phyloP scores from a whole-genome alignment of 805 yeast genomes.

The Yarrowia sp. region DNA sequence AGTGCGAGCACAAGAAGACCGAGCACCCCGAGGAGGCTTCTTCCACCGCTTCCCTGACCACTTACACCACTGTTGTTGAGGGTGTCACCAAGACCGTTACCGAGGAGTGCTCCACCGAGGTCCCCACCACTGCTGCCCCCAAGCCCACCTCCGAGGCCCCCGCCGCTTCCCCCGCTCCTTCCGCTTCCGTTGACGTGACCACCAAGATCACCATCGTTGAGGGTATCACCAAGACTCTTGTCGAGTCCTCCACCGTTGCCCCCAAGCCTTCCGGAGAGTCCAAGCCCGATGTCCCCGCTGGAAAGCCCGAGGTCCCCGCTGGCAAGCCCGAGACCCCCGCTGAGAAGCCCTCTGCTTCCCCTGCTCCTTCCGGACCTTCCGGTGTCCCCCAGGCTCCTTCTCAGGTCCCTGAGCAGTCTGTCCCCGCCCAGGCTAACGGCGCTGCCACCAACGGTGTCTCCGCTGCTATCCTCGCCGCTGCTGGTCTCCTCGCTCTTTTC shows the following conservation, averaged over 20 bases:
- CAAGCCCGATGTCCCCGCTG: conserved; percentile 1
- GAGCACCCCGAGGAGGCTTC: conserved; percentile 31
- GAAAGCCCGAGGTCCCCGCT: background rate
- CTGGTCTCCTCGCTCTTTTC: conserved; percentile 21
- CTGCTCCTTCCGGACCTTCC: conserved; percentile 5
- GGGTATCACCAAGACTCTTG: conserved; percentile 23
- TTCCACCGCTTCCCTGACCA: conserved; percentile 31
- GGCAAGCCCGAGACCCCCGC: background rate
- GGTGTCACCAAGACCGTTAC: conserved; percentile 28
- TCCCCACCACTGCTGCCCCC: conserved; percentile 19
- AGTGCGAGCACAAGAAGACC: conserved; percentile 27
- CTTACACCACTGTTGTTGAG: conserved; percentile 27
- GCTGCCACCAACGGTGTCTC: conserved; percentile 19
- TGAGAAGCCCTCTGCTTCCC: background rate
- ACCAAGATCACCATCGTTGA: conserved; percentile 25
- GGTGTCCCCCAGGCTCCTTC: conserved; percentile 11
- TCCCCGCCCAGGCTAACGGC: conserved; percentile 23
- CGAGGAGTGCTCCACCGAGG: conserved; percentile 32
- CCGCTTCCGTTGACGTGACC: conserved; percentile 23
- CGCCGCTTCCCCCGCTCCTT: conserved; percentile 27
- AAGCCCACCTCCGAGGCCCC: conserved; percentile 1
- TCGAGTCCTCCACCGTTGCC: background rate
- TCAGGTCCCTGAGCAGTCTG: conserved; percentile 9
- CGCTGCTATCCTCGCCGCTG: conserved; percentile 21
- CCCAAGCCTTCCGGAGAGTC: background rate